These are phyloP conservation scores for Pyrus hybrid DNA, from an alignment of 331 rosid species.

Conservation along the genomic window DNA sequence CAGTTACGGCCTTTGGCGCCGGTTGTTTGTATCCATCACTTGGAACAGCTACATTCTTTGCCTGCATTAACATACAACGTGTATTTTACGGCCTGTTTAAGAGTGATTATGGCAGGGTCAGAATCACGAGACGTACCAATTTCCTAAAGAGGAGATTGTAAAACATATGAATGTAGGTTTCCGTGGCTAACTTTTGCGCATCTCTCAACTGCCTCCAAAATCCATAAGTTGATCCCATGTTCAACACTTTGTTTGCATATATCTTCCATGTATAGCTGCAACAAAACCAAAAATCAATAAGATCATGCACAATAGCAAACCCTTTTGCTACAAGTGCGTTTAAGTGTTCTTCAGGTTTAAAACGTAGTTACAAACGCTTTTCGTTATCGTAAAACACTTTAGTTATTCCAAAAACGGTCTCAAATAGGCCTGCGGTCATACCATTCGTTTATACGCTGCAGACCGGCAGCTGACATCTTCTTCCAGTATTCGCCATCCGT, in stretches of 20 bases:
- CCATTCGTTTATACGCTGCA: slow-evolving; percentile 75
- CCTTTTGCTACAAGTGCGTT: not conserved
- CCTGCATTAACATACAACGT: slow-evolving; percentile 25
- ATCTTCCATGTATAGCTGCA: slow-evolving; percentile 96
- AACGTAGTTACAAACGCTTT: not conserved
- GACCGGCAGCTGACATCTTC: slow-evolving; percentile 51
- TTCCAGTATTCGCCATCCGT: slow-evolving; percentile 53
- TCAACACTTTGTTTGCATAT: slow-evolving; percentile 78
- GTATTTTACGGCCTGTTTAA: not conserved
- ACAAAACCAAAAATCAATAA: not conserved
- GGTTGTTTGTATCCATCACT: slow-evolving; percentile 29
- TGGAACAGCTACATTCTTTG: slow-evolving; percentile 48
- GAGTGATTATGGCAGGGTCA: not conserved
- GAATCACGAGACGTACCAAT: slow-evolving; percentile 36
- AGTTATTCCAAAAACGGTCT: not conserved
- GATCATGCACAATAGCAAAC: not conserved
- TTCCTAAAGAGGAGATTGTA: slow-evolving; percentile 70
- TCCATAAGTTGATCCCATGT: slow-evolving; percentile 78
- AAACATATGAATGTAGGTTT: slow-evolving; percentile 70
- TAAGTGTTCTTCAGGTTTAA: not conserved
- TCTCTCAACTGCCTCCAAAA: slow-evolving; percentile 81
- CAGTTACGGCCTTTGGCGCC: not conserved
- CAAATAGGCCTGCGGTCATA: not conserved
- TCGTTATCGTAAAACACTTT: not conserved
- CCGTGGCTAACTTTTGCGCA: slow-evolving; percentile 64